Base-by-base conservation (phyloP, 257 asterid species). In the Fraxinus excelsior region DNA sequence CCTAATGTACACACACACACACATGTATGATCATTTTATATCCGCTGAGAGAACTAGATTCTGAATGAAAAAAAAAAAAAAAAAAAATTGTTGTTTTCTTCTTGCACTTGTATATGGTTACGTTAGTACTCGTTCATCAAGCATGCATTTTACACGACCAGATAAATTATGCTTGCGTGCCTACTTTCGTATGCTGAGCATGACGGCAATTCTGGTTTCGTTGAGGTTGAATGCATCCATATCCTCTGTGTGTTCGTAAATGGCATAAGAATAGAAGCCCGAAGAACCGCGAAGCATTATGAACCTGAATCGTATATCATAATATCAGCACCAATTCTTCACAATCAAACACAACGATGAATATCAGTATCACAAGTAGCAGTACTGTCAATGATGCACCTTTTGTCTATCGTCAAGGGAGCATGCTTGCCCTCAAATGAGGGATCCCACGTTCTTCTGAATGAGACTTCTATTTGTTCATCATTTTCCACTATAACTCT, bases 401-500 rank as follows among this genome's bases (percentile, higher is more conserved):
- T 90, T 84, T 88, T 90, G 80, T 90, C 95, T 44, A 90, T 64
- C 49, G 84, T 84, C 34, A 89, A 62, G 0, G 91, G 90, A 12
- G 83, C 44, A 70, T 44, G 80, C 7, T 82, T 51, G 26, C 84
- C 80, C 49, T 60, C 51, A 31, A 83, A 49, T 8, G 86, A 86
- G 69, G 73, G 73, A 84, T 87, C 90, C 97, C 97, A 94, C 58
- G 76, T 86, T 72, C 97, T 87, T 35, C 87, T 85, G 78, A 94
- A 94, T 11, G 97, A 94, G 37, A 94, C 86, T 85, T 94, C 98
- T 46, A 91, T 88, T 72, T 82, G 87, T 70, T 92, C 96, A 78
- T 90, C 96, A 34, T 58, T 83, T 70, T 92, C 78, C 21, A 81
- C 87, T 44, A 84, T 74, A 23, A 88, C 97, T 72, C 80, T 76